Percentiles rank a stretch among this genome's conserved stretches.
Conservation (phyloP, 352 stramenopile genomes). For the Peronospora belbahrii region DNA sequence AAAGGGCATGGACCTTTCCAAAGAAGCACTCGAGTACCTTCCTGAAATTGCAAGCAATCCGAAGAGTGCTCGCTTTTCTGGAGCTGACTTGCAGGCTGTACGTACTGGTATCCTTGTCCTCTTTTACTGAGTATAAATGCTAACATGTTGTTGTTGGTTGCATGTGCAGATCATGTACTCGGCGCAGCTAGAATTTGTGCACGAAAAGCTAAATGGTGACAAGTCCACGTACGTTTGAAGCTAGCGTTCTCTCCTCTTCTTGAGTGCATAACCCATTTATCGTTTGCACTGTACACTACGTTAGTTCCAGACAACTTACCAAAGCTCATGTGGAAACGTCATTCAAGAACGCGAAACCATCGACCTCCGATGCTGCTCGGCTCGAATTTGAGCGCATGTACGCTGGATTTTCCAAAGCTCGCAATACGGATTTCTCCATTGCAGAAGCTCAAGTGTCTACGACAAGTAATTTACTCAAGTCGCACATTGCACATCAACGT, state of each 20-base stretch:
- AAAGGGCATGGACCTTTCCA: slow-evolving; percentile 68
- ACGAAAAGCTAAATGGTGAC: slow-evolving; percentile 74
- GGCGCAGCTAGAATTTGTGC: slow-evolving; percentile 90
- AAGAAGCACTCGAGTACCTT: slow-evolving; percentile 66
- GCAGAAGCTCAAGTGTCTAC: slow-evolving; percentile 40
- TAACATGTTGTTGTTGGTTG: slow-evolving; percentile 1
- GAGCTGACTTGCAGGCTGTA: slow-evolving; percentile 90
- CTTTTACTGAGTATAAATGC: background rate
- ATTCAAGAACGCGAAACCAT: slow-evolving; percentile 63
- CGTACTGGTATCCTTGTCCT: slow-evolving; percentile 1
- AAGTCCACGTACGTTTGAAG: slow-evolving; percentile 37
- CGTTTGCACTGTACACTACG: background rate
- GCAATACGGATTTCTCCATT: slow-evolving; percentile 61
- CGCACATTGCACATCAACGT: slow-evolving; percentile 53
- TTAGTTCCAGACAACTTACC: slow-evolving; percentile 33
- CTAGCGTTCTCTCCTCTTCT: background rate
- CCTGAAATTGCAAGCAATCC: slow-evolving; percentile 54
- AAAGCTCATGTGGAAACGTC: slow-evolving; percentile 51
- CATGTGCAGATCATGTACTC: slow-evolving; percentile 84
- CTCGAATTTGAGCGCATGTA: slow-evolving; percentile 70
- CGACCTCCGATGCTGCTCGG: slow-evolving; percentile 48
- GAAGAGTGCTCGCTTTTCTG: slow-evolving; percentile 82
- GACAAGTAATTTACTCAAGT: slow-evolving; percentile 42
- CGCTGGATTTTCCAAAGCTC: slow-evolving; percentile 53
- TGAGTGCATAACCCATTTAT: background rate